Percentiles rank a stretch among this genome's conserved stretches.
These are phyloP conservation scores for Nemania sp. DNA, from an alignment of 2,329 filamentous ascomycete genomes.

Conservation along the genomic window DNA sequence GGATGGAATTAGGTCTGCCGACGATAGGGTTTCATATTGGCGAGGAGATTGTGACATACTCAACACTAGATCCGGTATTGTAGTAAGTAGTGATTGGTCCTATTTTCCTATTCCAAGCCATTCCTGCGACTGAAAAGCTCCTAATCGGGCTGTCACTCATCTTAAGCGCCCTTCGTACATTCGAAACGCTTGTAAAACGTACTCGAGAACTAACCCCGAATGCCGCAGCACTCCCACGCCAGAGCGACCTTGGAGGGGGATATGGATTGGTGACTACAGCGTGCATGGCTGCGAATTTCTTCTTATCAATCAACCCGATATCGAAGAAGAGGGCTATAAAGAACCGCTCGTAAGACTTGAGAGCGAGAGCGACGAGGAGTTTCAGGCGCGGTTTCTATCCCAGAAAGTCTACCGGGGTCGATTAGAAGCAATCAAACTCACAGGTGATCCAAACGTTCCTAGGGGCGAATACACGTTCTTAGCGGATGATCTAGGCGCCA, in stretches of 20 bases:
- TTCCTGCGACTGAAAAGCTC: neutral
- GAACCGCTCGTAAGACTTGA: slow-evolving; percentile 56
- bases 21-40: slow-evolving; percentile 62
- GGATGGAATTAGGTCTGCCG: slow-evolving; percentile 74
- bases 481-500: slow-evolving; percentile 78
- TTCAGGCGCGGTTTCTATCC: slow-evolving; percentile 58
- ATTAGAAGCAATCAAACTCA: slow-evolving; percentile 88
- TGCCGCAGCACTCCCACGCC: slow-evolving; percentile 71
- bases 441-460: slow-evolving; percentile 90
- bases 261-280: slow-evolving; percentile 93
- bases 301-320: slow-evolving; percentile 79
- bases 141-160: neutral
- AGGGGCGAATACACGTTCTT: slow-evolving; percentile 87
- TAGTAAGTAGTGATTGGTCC: slow-evolving; percentile 59
- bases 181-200: neutral
- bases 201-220: slow-evolving; percentile 10
- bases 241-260: slow-evolving; percentile 85
- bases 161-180: neutral
- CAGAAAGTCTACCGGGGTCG: slow-evolving; percentile 70
- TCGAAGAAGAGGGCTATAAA: slow-evolving; percentile 59
- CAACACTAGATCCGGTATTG: slow-evolving; percentile 77
- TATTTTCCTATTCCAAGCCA: neutral
- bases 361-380: slow-evolving; percentile 61
- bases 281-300: slow-evolving; percentile 91
- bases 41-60: slow-evolving; percentile 71